Conservation (phyloP, 148 eudicot genomes). For the Vaccinium vitisidaea region DNA sequence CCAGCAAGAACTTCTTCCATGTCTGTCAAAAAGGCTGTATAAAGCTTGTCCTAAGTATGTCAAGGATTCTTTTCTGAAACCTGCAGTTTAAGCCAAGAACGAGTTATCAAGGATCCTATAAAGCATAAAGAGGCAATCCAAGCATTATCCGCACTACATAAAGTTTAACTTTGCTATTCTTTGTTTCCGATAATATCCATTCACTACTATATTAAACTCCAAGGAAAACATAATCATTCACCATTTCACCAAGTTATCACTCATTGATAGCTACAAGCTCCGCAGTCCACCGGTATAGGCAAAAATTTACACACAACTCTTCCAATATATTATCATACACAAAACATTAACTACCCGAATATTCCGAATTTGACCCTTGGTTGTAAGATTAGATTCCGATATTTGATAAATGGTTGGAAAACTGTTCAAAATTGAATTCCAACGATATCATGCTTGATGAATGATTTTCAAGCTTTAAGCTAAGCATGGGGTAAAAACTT, state of each 20-base stretch:
- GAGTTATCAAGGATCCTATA: slow-evolving; percentile 70
- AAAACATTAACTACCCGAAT: background rate
- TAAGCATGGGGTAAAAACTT: background rate
- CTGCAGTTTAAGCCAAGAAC: slow-evolving; percentile 58
- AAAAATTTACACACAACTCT: background rate
- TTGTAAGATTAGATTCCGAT: background rate
- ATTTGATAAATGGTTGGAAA: background rate
- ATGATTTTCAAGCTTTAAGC: background rate
- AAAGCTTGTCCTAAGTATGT: slow-evolving; percentile 70
- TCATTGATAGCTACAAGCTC: background rate
- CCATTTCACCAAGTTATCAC: background rate
- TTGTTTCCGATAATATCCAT: background rate
- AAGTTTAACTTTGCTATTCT: background rate
- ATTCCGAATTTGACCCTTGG: too few species aligned
- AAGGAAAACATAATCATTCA: background rate
- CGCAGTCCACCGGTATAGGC: background rate
- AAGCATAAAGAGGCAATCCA: slow-evolving; percentile 70
- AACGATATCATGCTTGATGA: background rate
- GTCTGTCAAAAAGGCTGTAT: slow-evolving; percentile 56
- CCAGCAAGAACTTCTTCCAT: slow-evolving; percentile 63
- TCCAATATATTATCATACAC: background rate
- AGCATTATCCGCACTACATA: slow-evolving; percentile 49
- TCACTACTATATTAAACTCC: background rate
- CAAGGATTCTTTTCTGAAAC: slow-evolving; percentile 60
- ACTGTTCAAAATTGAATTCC: background rate